These are phyloP conservation scores for Colletotrichum zoysiae DNA, from an alignment of 2,329 filamentous ascomycete genomes.

Conservation along the genomic window DNA sequence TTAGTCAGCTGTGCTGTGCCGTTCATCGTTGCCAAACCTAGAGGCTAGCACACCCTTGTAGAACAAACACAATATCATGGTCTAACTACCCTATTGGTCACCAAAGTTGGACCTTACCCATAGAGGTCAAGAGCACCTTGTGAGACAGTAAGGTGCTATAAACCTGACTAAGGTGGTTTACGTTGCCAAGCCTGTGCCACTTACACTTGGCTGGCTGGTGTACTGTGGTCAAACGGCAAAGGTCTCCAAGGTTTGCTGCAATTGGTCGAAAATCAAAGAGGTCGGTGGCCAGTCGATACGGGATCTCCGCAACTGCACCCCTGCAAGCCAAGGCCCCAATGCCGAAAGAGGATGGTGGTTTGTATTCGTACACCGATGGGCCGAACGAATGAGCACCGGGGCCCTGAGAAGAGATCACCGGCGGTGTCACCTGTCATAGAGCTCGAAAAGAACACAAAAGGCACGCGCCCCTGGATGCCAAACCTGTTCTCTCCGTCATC, in stretches of 20 bases:
- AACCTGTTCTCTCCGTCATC: neutral
- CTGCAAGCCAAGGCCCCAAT: conserved; percentile 22
- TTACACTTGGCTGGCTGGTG: too few species aligned
- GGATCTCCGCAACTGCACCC: conserved; percentile 6
- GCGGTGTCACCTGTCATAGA: neutral
- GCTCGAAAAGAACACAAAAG: conserved; percentile 1
- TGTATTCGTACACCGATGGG: conserved; percentile 23
- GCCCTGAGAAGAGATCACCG: neutral
- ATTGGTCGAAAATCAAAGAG: neutral
- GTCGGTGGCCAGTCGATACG: conserved; percentile 17
- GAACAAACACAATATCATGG: too few species aligned
- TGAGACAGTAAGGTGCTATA: too few species aligned
- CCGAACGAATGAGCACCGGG: conserved; percentile 8
- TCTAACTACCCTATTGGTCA: too few species aligned
- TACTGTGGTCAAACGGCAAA: neutral
- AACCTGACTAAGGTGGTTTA: too few species aligned
- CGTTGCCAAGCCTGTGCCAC: too few species aligned
- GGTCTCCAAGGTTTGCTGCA: neutral
- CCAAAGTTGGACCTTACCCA: too few species aligned
- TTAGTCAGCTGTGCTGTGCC: too few species aligned
- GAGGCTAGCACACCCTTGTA: too few species aligned
- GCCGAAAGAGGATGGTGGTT: conserved; percentile 28
- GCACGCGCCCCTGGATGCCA: neutral
- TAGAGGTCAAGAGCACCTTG: too few species aligned
- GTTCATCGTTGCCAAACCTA: too few species aligned